Evolutionary conservation across 2,329 filamentous ascomycete species (phyloP), one percentile per base, ranked within the genome.

Genomic region (Claviceps capensis): DNA sequence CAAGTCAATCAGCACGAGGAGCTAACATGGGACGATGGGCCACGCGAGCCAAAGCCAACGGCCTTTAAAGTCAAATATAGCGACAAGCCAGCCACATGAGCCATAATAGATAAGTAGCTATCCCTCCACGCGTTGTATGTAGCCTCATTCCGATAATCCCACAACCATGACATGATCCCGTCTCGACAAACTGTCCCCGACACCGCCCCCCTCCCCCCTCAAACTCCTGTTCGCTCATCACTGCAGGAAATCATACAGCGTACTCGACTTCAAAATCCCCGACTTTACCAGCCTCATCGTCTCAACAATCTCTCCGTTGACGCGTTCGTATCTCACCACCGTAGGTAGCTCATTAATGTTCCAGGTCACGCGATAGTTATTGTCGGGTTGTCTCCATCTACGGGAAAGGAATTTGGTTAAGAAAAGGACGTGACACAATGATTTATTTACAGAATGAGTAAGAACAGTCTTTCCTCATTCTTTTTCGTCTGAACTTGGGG

Each of bases 341-440:
- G 67, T 63, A 3, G 68, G 68, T 17, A 68, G 59, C 47, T 61
- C 61, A 30, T 58, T 53, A 2, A 69, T 54, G 26, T 59, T 60
- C 67, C 68, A 70, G 17, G 60, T 59, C 7, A 60, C 65, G 5
- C 67, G 62, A 51, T 60, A 68, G 14, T 61, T 51, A 50, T 70
- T 70, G 5, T 57, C 54, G 2, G 55, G 58, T 19, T 64, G 55
- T 26, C 51, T 67, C 68, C 68, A 70, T 47, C 68, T 70, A 51
- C 16, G 40, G 37, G 30, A 41, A 34, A 19, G 16, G 19, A 22
- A 4, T 23, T 17, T 23, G 14, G 36, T 23, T 23, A 40, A 47
- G 11, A 46, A 34, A 34, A 34, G 7, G 34, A 46, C 14, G 19
- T 13, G 19, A 46, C 3, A 17, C 17, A 42, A 22, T n/a, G 7